Conservation (phyloP, 805 yeast species). For the Blastobotrys parvus region DNA sequence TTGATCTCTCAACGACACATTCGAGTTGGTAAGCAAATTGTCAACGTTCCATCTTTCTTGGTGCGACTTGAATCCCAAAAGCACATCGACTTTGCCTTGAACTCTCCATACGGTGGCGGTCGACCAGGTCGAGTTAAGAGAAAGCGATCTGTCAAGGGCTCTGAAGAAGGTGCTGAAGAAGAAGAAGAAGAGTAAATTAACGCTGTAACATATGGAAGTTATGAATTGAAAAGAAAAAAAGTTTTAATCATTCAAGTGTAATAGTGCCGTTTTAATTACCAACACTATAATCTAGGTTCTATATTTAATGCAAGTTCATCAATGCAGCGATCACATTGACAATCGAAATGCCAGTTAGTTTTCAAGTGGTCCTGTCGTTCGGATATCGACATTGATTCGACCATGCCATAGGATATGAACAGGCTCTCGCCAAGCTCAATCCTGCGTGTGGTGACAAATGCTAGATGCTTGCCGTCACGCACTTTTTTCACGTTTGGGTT, state of each 20-base stretch:
- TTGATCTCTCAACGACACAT: constrained; percentile 98
- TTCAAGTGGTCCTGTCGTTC: constrained; percentile 36
- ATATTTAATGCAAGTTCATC: too few species aligned
- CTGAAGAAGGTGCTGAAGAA: constrained; percentile 62
- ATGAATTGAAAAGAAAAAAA: too few species aligned
- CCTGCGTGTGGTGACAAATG: constrained; percentile 35
- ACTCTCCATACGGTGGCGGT: constrained; percentile 99
- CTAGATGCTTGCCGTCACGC: constrained; percentile 34
- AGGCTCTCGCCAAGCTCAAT: constrained; percentile 41
- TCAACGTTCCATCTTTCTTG: constrained; percentile 97
- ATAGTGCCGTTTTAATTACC: too few species aligned
- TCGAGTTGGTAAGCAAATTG: constrained; percentile 99
- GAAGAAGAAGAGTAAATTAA: constrained; percentile 45
- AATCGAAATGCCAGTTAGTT: constrained; percentile 53
- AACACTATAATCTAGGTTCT: too few species aligned
- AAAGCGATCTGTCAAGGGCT: constrained; percentile 64
- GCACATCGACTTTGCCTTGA: constrained; percentile 99
- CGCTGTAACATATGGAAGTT: too few species aligned
- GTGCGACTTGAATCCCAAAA: constrained; percentile 99
- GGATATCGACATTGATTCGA: constrained; percentile 32
- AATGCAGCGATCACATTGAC: constrained; percentile 43
- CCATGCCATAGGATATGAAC: constrained; percentile 55
- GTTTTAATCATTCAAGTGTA: too few species aligned
- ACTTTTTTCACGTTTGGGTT: constrained; percentile 43
- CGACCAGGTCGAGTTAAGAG: constrained; percentile 99